Conservation (phyloP, 2,329 filamentous ascomycete species). For the Cercospora sp. region DNA sequence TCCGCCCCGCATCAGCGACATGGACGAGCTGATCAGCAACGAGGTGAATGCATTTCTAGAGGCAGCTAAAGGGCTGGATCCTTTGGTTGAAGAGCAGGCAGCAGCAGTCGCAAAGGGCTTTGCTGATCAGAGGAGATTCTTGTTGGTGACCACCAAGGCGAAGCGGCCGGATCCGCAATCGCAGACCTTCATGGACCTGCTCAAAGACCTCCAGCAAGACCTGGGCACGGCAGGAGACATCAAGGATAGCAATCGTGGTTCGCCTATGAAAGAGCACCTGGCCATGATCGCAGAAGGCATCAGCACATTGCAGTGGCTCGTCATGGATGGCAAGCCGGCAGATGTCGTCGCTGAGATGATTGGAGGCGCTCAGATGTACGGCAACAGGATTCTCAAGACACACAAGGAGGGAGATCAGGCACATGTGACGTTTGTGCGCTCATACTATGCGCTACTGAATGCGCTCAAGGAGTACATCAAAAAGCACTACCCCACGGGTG, state of each 20-base stretch:
- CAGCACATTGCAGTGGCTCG: constrained; percentile 86
- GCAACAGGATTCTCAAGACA: constrained; percentile 89
- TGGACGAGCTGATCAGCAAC: constrained; percentile 73
- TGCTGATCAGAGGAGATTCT: constrained; percentile 79
- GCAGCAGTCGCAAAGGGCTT: constrained; percentile 65
- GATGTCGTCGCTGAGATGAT: constrained; percentile 84
- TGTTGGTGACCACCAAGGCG: constrained; percentile 83
- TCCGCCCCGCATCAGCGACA: constrained; percentile 80
- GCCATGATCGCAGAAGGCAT: constrained; percentile 88
- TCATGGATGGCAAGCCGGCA: constrained; percentile 75
- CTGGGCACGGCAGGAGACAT: constrained; percentile 77
- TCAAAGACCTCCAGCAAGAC: constrained; percentile 83
- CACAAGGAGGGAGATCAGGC: constrained; percentile 79
- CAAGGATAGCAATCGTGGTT: constrained; percentile 76
- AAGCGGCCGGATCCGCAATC: constrained; percentile 83
- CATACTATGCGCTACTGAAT: constrained; percentile 90
- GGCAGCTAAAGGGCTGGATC: constrained; percentile 74
- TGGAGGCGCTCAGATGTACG: constrained; percentile 85
- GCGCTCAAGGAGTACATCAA: constrained; percentile 81
- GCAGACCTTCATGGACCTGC: constrained; percentile 68
- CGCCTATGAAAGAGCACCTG: constrained; percentile 75
- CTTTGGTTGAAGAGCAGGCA: constrained; percentile 66
- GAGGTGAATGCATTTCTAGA: constrained; percentile 77
- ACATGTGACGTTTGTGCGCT: constrained; percentile 84
- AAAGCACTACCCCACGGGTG: constrained; percentile 73